Base-by-base conservation (phyloP, 2,329 filamentous ascomycete genomes). In the Talaromyces sp. region DNA sequence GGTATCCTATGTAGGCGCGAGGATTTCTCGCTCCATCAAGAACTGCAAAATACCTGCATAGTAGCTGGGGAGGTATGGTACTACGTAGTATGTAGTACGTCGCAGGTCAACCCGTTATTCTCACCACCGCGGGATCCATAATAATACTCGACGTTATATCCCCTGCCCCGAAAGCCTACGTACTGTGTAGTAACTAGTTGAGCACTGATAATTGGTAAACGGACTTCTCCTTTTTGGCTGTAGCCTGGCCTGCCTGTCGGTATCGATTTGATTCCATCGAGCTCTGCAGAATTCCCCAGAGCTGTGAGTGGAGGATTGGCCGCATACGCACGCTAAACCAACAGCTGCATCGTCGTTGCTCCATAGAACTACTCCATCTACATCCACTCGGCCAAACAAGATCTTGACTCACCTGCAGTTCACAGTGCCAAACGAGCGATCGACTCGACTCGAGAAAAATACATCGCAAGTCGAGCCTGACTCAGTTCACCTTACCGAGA, bases 301-400 rank as follows among this genome's bases (percentile, higher is more conserved):
- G 65, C 71, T 69, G 70, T 73, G 72, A 70, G 67, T 70, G 68
- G 70, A 66, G 67, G 66, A 71, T 65, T 40, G 23, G 44, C 44
- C 28, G 50, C 18, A 21, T 23, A 35, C 46, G 46, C 25, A 50
- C 25, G 46, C 46, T 50, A 50, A 28, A 21, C 7, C 46, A 50
- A 28, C 46, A 31, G 46, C 46, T 50, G 46, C 46, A 50, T 48
- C 44, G 21, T 46, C 44, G 16, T 14, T 50, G 25, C 23, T 50
- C 46, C 46, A 50, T 50, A 28, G 3, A 28, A 28, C 44, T 16
- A 25, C 44, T 48, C 44, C 44, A 25, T 25, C 23, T 14, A 50
- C 25, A 50, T 11, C 46, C 46, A 50, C 46, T 14, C 11, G n/a
- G 25, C 46, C 23, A 50, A 50, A 28, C 46, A 50, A 48, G 46